Percentiles rank a stretch among this genome's conserved stretches.
phyloP scores from a whole-genome alignment of 495 filamentous ascomycete genomes.

The Hypomontagnella submonticulosa region DNA sequence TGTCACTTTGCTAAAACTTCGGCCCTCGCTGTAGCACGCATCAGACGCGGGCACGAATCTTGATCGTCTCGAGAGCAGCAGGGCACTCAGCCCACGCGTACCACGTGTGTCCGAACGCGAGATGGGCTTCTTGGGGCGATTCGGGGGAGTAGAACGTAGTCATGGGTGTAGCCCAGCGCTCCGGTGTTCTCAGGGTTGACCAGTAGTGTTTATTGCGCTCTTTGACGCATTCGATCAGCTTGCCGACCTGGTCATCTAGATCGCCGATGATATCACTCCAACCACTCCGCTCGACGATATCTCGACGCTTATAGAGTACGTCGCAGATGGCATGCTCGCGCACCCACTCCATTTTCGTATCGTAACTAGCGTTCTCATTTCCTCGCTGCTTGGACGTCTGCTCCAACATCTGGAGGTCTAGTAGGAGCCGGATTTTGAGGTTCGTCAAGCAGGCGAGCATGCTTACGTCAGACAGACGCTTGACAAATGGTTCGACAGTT shows the following conservation, averaged over 20 bases:
- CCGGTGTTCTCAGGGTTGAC: slow-evolving; percentile 5
- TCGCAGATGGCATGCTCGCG: slow-evolving; percentile 12
- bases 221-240: neutral
- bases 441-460: slow-evolving; percentile 6
- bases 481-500: neutral
- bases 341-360: slow-evolving; percentile 34
- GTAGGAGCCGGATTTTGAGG: slow-evolving; percentile 17
- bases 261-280: slow-evolving; percentile 5
- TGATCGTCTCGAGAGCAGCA: slow-evolving; percentile 5
- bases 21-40: too few species aligned
- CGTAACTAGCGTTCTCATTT: slow-evolving; percentile 8
- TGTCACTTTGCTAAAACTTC: too few species aligned
- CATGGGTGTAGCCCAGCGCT: neutral
- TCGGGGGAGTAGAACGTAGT: neutral
- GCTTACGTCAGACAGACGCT: neutral
- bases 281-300: slow-evolving; percentile 25
- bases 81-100: slow-evolving; percentile 25
- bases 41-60: too few species aligned
- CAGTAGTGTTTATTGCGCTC: slow-evolving; percentile 20
- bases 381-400: slow-evolving; percentile 14
- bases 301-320: slow-evolving; percentile 24
- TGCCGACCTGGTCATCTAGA: slow-evolving; percentile 4
- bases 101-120: slow-evolving; percentile 15
- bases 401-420: slow-evolving; percentile 18
- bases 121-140: slow-evolving; percentile 3